Evolutionary conservation across 2,329 filamentous ascomycete genomes (phyloP), one percentile per base, ranked within the genome.

Genomic region (Acarospora socialis): DNA sequence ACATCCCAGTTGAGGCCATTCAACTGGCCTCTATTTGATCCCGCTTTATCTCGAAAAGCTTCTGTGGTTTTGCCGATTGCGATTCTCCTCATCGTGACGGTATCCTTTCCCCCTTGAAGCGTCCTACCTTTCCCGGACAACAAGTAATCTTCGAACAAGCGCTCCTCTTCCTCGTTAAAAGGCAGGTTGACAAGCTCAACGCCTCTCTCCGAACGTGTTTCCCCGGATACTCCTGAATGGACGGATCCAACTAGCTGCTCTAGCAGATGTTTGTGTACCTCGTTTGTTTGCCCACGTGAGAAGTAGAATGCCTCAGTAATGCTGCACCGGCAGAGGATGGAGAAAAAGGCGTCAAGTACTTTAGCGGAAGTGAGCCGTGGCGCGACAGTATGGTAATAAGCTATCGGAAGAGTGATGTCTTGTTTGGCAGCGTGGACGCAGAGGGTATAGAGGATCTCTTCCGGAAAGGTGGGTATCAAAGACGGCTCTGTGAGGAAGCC

Each of bases 401-500:
- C 77, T 17, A 90, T 65, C 0, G 80, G 69, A 2, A 86, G 63
- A 16, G 60, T 66, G 45, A 71, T 69, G 48, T 82, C 74, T 35
- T 63, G 60, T 28, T 66, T 58, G 24, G 64, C 58, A 21, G 73
- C 64, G 41, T 73, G 66, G 21, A 68, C 66, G 31, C 81, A 70
- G 4, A 90, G 68, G 4, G 68, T 66, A 16, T 68, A 67, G 43
- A 90, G 65, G 32, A 92, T 86, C 39, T 92, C 80, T 55, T 90
- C 81, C 35, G 80, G 70, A 47, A 90, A 92, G 33, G 83, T 83
- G 21, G 80, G 75, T 13, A 77, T 73, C 4, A 92, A 65, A 2
- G 78, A 81, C 0, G 83, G 82, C 46, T 90, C 77, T 3, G 81
- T 76, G 9, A 92, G 68, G 49, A 77, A 74, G 44, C 82, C 74